Conservation (phyloP, 768 basidiomycete species). For the Suillus subaureus region DNA sequence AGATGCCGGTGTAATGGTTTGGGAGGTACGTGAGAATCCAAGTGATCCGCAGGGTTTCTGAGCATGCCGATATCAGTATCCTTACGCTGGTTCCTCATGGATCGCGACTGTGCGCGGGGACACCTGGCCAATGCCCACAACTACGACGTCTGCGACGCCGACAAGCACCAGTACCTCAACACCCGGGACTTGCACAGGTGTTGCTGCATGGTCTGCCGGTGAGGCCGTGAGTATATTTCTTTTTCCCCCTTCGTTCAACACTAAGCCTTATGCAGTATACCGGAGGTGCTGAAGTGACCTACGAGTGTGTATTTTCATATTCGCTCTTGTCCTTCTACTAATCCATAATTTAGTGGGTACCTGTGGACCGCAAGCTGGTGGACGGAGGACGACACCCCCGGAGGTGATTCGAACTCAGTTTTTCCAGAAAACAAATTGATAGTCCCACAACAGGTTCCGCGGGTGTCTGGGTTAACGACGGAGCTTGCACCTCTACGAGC, state of each 20-base stretch:
- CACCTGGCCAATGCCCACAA: conserved; percentile 34
- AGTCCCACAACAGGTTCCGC: conserved; percentile 38
- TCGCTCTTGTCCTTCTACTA: too few relatives aligned
- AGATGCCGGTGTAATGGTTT: conserved; percentile 43
- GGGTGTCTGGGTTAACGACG: conserved; percentile 60
- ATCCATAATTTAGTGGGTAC: too few relatives aligned
- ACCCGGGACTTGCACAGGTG: too few relatives aligned
- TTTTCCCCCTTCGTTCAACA: too few relatives aligned
- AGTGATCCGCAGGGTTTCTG: not conserved
- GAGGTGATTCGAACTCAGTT: conserved; percentile 18
- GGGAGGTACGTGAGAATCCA: conserved; percentile 34
- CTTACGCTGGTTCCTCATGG: conserved; percentile 40
- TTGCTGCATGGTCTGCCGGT: too few relatives aligned
- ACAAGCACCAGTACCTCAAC: conserved; percentile 25
- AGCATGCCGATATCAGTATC: conserved; percentile 31
- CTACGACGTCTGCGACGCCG: conserved; percentile 15
- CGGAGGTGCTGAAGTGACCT: too few relatives aligned
- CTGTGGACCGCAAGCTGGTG: too few relatives aligned
- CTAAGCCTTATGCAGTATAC: too few relatives aligned
- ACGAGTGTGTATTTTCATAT: too few relatives aligned
- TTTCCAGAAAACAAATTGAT: not conserved
- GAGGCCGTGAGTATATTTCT: too few relatives aligned
- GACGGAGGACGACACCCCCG: conserved; percentile 41
- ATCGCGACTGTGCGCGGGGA: conserved; percentile 39
- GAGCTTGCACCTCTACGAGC: conserved; percentile 41